Conservation (phyloP, 2,329 filamentous ascomycete species). For the Elsinoe ampelina region DNA sequence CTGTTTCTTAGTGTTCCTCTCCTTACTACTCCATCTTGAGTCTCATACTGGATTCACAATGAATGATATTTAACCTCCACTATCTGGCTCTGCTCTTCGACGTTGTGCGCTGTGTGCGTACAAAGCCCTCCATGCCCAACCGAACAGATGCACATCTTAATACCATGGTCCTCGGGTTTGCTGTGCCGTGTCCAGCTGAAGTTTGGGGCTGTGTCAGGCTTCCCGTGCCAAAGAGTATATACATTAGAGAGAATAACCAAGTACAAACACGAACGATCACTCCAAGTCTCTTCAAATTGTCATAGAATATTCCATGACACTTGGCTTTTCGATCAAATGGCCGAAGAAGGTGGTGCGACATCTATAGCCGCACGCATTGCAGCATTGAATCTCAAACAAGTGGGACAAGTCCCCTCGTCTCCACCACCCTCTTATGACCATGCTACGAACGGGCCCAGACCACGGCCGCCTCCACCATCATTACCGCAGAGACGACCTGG, state of each 20-base stretch:
- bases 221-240: background rate
- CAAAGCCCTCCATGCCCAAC: no score
- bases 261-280: background rate
- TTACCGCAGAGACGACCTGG: conserved; percentile 15
- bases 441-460: conserved; percentile 16
- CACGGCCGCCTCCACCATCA: conserved; percentile 8
- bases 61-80: background rate
- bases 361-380: conserved; percentile 41
- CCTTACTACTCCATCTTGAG: background rate
- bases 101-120: no score
- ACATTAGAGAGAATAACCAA: background rate
- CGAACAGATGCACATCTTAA: no score
- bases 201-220: conserved; percentile 3
- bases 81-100: background rate
- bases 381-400: conserved; percentile 38
- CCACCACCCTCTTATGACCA: conserved; percentile 30
- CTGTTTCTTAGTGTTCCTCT: background rate
- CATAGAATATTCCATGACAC: background rate
- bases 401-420: conserved; percentile 29
- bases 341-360: conserved; percentile 14
- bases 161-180: no score
- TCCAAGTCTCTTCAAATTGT: background rate
- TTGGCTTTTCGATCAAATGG: conserved; percentile 11
- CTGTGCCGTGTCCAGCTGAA: background rate
- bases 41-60: conserved; percentile 6